These are phyloP conservation scores for Solanum hybrid DNA, from an alignment of 305 asterid genomes.

Conservation along the genomic window DNA sequence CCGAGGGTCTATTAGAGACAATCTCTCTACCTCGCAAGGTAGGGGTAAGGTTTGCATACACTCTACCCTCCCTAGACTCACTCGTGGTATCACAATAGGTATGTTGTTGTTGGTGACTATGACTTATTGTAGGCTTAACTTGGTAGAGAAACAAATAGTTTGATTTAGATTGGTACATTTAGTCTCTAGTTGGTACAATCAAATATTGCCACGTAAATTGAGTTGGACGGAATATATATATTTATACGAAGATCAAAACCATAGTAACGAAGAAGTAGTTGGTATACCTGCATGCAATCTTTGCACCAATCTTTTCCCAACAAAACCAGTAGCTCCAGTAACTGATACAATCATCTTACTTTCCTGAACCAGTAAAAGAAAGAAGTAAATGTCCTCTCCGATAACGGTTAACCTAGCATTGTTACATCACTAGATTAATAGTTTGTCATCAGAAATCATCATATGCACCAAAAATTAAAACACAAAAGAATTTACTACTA, in stretches of 20 bases:
- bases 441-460: background rate
- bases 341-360: slow-evolving; percentile 73
- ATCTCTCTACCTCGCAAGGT: background rate
- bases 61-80: background rate
- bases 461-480: background rate
- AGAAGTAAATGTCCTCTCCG: background rate
- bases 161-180: background rate
- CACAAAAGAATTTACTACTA: background rate
- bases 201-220: background rate
- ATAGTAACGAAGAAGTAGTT: background rate
- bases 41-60: fast-evolving
- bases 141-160: background rate
- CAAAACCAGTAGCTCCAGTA: slow-evolving; percentile 93
- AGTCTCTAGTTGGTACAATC: background rate
- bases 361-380: slow-evolving; percentile 28
- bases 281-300: slow-evolving; percentile 69
- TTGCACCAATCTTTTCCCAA: slow-evolving; percentile 86
- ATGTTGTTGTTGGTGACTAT: background rate
- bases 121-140: background rate
- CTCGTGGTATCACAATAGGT: background rate
- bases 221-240: background rate
- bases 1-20: background rate
- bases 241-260: background rate
- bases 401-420: background rate
- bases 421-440: background rate